Evolutionary conservation across 1,139 yeast genomes (phyloP).

Genomic region (Eremothecium sinecaudum): DNA sequence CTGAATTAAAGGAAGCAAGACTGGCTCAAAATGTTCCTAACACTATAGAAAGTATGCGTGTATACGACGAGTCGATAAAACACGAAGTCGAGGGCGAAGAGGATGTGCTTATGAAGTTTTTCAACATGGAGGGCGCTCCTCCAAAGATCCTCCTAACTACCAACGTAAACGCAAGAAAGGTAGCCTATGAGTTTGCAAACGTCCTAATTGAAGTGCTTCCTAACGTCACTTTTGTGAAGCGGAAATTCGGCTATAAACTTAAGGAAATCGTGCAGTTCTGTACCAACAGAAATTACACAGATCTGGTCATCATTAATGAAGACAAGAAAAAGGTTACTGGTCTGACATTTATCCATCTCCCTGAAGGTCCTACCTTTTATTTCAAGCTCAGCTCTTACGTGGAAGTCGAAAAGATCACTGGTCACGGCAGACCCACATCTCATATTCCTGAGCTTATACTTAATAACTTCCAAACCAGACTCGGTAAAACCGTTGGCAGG

Average conservation of each 20-base stretch:
- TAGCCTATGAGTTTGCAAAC: slow-evolving; percentile 87
- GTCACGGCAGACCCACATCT: slow-evolving; percentile 85
- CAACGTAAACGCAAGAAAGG: slow-evolving; percentile 72
- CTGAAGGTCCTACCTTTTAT: slow-evolving; percentile 91
- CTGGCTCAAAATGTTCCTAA: slow-evolving; percentile 71
- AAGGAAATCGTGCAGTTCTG: slow-evolving; percentile 81
- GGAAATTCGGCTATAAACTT: slow-evolving; percentile 76
- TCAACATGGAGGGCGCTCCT: slow-evolving; percentile 22
- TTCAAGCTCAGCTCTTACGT: slow-evolving; percentile 75
- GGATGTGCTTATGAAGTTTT: slow-evolving; percentile 35
- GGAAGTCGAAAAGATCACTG: slow-evolving; percentile 64
- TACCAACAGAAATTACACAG: slow-evolving; percentile 74
- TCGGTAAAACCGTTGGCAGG: slow-evolving; percentile 89
- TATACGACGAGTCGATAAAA: slow-evolving; percentile 75
- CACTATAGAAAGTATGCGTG: slow-evolving; percentile 83
- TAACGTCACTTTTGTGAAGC: slow-evolving; percentile 72
- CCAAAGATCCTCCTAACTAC: slow-evolving; percentile 90
- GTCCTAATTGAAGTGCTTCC: slow-evolving; percentile 78
- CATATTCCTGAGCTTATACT: slow-evolving; percentile 87
- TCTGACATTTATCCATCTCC: slow-evolving; percentile 82
- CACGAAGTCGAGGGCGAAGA: slow-evolving; percentile 68
- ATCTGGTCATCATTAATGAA: slow-evolving; percentile 80
- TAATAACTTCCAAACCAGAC: slow-evolving; percentile 82
- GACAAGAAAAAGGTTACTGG: slow-evolving; percentile 90
- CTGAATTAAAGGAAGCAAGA: slow-evolving; percentile 72